Evolutionary conservation across 768 basidiomycete species (phyloP).

Genomic region (Suillus brevipes): DNA sequence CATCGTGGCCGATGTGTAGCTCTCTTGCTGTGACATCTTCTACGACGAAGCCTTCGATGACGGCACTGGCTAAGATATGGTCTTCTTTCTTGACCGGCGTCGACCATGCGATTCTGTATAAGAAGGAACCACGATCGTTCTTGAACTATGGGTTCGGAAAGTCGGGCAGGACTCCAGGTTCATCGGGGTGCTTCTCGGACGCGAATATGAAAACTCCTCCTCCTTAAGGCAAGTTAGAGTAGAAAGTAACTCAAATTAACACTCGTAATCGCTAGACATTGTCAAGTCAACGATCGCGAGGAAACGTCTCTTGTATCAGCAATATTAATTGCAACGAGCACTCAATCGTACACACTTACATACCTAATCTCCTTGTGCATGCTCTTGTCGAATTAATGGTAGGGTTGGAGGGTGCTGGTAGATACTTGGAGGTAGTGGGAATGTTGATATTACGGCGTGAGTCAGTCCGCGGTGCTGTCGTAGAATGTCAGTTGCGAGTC

Average conservation of each 20-base stretch:
- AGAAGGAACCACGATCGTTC: background rate
- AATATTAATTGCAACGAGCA: background rate
- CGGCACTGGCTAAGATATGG: background rate
- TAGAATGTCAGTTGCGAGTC: background rate
- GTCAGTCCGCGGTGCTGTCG: background rate
- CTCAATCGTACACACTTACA: background rate
- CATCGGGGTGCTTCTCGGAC: background rate
- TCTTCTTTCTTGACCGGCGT: background rate
- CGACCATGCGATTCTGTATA: background rate
- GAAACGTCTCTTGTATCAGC: background rate
- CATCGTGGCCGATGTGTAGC: background rate
- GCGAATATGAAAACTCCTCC: background rate
- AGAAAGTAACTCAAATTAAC: background rate
- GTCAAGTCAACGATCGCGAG: background rate
- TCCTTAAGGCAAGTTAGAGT: background rate
- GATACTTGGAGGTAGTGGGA: no score
- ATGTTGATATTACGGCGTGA: no score
- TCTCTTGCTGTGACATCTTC: background rate
- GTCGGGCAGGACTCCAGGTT: no score
- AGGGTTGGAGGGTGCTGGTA: background rate
- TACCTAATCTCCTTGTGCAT: background rate
- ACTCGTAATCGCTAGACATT: background rate
- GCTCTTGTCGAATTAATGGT: background rate
- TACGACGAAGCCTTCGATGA: background rate
- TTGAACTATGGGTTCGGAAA: background rate